Evolutionary conservation across 2,329 filamentous ascomycete genomes (phyloP).

Genomic region (Pyrenochaeta sp.): DNA sequence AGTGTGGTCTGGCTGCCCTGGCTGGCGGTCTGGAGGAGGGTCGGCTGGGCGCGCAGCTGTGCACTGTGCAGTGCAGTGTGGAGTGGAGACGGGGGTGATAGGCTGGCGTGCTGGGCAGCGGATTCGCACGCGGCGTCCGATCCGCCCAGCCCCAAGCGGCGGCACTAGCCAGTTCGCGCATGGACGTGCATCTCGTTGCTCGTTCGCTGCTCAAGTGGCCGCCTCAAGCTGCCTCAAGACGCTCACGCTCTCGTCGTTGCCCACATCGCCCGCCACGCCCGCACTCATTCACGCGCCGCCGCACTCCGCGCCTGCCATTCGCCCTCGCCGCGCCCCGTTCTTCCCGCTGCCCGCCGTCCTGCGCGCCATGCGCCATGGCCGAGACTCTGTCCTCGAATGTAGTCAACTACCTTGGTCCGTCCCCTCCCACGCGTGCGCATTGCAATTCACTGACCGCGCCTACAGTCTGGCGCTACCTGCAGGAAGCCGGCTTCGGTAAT

Average conservation of each 20-base stretch:
- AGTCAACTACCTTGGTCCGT: constrained; percentile 66
- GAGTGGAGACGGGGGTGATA: too few species aligned
- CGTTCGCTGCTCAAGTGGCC: too few species aligned
- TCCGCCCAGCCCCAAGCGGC: too few species aligned
- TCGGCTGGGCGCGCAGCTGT: too few species aligned
- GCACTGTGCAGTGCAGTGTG: too few species aligned
- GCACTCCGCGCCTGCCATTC: constrained; percentile 5
- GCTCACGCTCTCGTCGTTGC: not conserved
- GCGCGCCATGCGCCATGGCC: constrained; percentile 51
- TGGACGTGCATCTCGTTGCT: too few species aligned
- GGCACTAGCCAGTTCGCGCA: too few species aligned
- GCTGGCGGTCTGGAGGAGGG: too few species aligned
- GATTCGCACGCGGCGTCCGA: too few species aligned
- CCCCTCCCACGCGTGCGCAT: constrained; percentile 5
- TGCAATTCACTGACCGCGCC: constrained; percentile 15
- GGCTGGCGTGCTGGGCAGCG: too few species aligned
- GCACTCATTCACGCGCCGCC: not conserved
- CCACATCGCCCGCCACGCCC: not conserved
- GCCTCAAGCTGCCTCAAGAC: too few species aligned
- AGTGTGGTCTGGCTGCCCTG: constrained; percentile 4
- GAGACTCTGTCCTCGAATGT: constrained; percentile 64
- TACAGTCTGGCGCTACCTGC: constrained; percentile 66
- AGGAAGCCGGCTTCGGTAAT: constrained; percentile 59
- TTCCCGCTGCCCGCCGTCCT: constrained; percentile 10
- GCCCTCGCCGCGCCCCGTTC: not conserved